phyloP scores from a whole-genome alignment of 2,329 filamentous ascomycete genomes.

The Aspergillus pseudotamarii region DNA sequence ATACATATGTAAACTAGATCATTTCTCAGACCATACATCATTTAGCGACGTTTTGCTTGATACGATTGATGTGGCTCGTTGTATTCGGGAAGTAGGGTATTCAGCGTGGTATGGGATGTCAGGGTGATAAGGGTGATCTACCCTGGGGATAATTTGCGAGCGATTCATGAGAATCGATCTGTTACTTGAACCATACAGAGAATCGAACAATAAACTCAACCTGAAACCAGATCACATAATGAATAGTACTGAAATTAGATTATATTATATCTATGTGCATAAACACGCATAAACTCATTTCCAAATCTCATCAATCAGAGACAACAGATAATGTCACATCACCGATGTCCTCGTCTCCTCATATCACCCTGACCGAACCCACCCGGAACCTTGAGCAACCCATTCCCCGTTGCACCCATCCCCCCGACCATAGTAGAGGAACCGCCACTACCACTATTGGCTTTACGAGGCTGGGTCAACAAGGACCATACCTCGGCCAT shows the following conservation, averaged over 20 bases:
- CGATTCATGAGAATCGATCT: no score
- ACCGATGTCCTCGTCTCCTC: constrained; percentile 39
- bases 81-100: no score
- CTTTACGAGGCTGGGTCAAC: constrained; percentile 56
- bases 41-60: not conserved
- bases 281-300: constrained; percentile 3
- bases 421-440: constrained; percentile 29
- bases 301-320: constrained; percentile 3
- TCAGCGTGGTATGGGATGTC: no score
- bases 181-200: no score
- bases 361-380: constrained; percentile 35
- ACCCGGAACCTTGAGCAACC: constrained; percentile 36
- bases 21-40: not conserved
- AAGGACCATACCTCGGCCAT: constrained; percentile 85
- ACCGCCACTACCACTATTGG: constrained; percentile 25
- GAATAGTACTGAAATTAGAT: not conserved
- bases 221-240: not conserved
- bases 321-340: constrained; percentile 10
- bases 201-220: no score
- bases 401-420: constrained; percentile 28
- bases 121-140: no score
- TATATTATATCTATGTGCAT: constrained; percentile 1
- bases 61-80: no score
- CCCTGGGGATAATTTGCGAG: no score
- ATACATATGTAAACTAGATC: not conserved